Evolutionary conservation across 2,329 filamentous ascomycete species (phyloP), one percentile per base, ranked within the genome.

Genomic region (Scytalidium lignicola): DNA sequence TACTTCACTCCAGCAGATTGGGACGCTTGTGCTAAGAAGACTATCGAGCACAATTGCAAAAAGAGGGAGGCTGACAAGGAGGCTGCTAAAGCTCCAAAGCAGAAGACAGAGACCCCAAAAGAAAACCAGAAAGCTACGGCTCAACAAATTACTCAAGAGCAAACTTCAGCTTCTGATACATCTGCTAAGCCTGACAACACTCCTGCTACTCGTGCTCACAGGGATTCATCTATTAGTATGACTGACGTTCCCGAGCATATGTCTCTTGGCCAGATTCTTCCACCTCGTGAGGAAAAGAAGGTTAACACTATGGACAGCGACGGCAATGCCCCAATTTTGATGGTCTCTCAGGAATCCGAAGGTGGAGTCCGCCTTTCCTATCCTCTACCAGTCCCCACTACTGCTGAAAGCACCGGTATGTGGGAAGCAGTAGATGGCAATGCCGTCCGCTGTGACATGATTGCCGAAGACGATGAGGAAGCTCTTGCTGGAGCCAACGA

Each of bases 221-320:
- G 32, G 15, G 32, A 37, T 17, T 37, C 32, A 4, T 28, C 45
- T 15, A 40, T 47, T 19, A 41, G 32, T 15, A 47, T 46, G 44
- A 39, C 44, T 17, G 37, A 46, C 17, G 44, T 47, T 10, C 45
- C 45, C 17, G 45, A 47, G 15, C 28, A 23, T 15, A 42, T 47
- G 37, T 28, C 22, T 7, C 6, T 8, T 7, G 23, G 45, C 13
- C 45, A 47, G 15, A 40, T 47, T 20, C 23, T 47, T 18, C 39
- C 45, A 9, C 28, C 44, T 20, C 17, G 29, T 37, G 32, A 37
- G 32, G 8, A 37, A 17, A 37, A 15, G 10, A 13, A 37, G 8
- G 12, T n/a, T 37, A 13, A n/a, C 32, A 15, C 15, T n/a, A 37
- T 15, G 12, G 15, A 28, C 26, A 13, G n/a, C 32, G 15, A 8